Evolutionary conservation across 768 basidiomycete species (phyloP).

Genomic region (Panus rudis): DNA sequence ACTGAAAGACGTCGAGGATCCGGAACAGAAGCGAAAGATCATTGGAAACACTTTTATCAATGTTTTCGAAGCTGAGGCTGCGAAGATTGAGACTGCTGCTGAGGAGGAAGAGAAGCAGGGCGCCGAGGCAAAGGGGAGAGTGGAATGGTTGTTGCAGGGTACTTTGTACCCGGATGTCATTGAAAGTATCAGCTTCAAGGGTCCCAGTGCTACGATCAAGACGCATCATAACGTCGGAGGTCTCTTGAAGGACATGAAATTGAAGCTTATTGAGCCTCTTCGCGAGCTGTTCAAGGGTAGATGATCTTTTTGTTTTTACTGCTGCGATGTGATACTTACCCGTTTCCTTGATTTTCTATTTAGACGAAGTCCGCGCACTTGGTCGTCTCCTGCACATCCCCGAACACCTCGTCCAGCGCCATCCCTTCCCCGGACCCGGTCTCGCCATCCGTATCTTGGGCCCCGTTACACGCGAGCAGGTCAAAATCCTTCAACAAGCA

Average conservation of each 20-base stretch:
- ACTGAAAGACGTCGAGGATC: constrained; percentile 90
- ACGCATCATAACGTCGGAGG: constrained; percentile 99
- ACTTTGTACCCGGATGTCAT: constrained; percentile 99
- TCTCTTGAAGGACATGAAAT: constrained; percentile 92
- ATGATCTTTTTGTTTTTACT: constrained; percentile 9
- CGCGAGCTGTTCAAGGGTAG: constrained; percentile 97
- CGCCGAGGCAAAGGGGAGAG: constrained; percentile 74
- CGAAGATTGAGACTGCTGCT: constrained; percentile 77
- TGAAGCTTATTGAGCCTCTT: constrained; percentile 96
- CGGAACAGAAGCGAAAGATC: constrained; percentile 94
- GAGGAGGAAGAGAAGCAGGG: constrained; percentile 66
- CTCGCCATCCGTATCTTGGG: constrained; percentile 97
- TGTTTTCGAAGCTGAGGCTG: constrained; percentile 92
- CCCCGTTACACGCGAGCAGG: constrained; percentile 89
- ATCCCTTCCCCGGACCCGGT: constrained; percentile 98
- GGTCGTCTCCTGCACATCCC: constrained; percentile 91
- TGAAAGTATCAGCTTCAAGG: constrained; percentile 99
- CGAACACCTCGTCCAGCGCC: constrained; percentile 86
- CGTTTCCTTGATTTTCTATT: not conserved
- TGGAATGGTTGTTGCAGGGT: constrained; percentile 96
- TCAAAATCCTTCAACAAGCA: constrained; percentile 83
- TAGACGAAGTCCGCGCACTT: constrained; percentile 93
- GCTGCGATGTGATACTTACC: not conserved
- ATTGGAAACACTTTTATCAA: constrained; percentile 99
- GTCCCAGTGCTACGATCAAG: constrained; percentile 98